Percentiles rank a stretch among this genome's conserved stretches.
Evolutionary conservation across 768 basidiomycete species (phyloP).

Genomic region (Boletus patriciae): DNA sequence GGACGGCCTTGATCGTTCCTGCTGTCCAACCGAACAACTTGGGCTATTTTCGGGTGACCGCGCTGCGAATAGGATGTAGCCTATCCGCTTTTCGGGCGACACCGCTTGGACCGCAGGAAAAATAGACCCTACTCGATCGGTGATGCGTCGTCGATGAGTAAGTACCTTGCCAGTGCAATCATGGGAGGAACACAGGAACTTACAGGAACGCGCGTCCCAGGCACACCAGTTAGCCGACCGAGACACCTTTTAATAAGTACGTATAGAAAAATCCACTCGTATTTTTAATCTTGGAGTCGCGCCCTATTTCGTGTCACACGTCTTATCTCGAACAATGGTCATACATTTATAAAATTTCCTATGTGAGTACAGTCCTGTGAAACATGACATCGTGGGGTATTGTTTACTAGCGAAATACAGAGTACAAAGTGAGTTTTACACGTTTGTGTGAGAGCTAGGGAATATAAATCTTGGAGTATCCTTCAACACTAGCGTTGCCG

Average conservation of each 20-base stretch:
- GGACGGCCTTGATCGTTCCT: constrained; percentile 1
- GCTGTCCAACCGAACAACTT: neutral
- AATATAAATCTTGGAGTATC: constrained; percentile 38
- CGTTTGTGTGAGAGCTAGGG: constrained; percentile 17
- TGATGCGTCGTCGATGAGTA: neutral
- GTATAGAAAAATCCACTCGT: too few species aligned
- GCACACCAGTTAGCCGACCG: too few species aligned
- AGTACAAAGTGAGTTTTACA: constrained; percentile 1
- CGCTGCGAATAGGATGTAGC: too few species aligned
- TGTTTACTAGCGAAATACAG: constrained; percentile 8
- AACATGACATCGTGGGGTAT: constrained; percentile 13
- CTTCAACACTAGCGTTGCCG: constrained; percentile 28
- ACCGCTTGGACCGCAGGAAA: neutral
- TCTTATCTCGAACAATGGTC: neutral
- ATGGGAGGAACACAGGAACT: neutral
- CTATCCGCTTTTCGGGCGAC: too few species aligned
- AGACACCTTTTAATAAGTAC: too few species aligned
- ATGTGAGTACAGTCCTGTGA: constrained; percentile 8
- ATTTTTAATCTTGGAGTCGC: too few species aligned
- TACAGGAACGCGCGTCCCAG: neutral
- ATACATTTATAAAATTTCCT: constrained; percentile 5
- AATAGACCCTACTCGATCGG: too few species aligned
- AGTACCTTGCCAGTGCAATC: neutral
- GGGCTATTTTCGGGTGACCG: neutral
- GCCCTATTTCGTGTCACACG: neutral